Evolutionary conservation across 2,329 filamentous ascomycete genomes (phyloP).

Genomic region (Aspergillus sp.): DNA sequence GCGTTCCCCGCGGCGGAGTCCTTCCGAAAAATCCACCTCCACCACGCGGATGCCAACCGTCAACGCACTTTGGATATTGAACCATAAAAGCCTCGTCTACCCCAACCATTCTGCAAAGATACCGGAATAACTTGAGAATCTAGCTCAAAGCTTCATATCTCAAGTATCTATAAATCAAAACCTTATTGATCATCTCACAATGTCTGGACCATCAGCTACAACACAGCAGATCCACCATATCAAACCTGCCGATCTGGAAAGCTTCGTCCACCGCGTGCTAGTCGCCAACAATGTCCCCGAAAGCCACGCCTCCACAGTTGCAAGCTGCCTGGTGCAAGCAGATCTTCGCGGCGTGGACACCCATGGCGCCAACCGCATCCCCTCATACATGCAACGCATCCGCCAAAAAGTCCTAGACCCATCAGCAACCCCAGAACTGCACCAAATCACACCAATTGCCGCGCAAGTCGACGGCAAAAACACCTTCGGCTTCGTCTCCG

Average conservation of each 20-base stretch:
- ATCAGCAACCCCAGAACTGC: slow-evolving; percentile 57
- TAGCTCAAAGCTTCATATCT: background rate
- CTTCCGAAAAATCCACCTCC: background rate
- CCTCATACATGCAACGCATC: slow-evolving; percentile 73
- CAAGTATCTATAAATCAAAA: background rate
- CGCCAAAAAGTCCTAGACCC: slow-evolving; percentile 68
- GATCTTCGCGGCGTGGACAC: slow-evolving; percentile 79
- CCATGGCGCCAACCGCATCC: slow-evolving; percentile 75
- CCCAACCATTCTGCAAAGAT: background rate
- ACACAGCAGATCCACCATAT: slow-evolving; percentile 20
- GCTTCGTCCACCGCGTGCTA: slow-evolving; percentile 30
- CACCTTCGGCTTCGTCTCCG: slow-evolving; percentile 73
- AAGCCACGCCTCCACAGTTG: slow-evolving; percentile 61
- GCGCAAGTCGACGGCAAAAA: slow-evolving; percentile 68
- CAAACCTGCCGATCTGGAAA: slow-evolving; percentile 15
- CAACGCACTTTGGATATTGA: too few species aligned
- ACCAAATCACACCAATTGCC: slow-evolving; percentile 67
- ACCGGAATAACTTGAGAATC: background rate
- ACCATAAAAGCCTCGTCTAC: slow-evolving; percentile 5
- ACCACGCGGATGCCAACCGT: slow-evolving; percentile 6
- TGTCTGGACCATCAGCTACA: slow-evolving; percentile 2
- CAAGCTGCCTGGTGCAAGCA: slow-evolving; percentile 68
- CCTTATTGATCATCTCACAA: background rate
- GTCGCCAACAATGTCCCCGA: slow-evolving; percentile 55
- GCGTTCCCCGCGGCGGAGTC: background rate